phyloP scores from a whole-genome alignment of 768 basidiomycete genomes.

The Pleurotus eryngii region DNA sequence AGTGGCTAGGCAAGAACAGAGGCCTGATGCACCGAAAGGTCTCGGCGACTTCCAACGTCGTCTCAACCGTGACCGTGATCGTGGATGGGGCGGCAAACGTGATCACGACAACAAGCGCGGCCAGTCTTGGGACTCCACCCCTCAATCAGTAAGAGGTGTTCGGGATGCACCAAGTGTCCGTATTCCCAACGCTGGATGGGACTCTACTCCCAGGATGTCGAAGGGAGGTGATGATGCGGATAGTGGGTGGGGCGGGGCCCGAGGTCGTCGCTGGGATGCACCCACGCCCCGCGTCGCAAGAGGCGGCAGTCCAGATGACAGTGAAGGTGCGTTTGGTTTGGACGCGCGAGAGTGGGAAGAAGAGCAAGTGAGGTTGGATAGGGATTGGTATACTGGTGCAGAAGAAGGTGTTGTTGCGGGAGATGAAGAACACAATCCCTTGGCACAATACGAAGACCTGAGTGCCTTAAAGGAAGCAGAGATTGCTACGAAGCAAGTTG shows the following conservation, averaged over 20 bases:
- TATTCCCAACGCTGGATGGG: conserved; percentile 92
- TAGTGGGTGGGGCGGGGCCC: conserved; percentile 58
- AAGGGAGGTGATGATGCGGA: conserved; percentile 56
- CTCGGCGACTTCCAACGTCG: conserved; percentile 91
- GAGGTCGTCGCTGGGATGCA: conserved; percentile 71
- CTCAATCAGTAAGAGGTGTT: conserved; percentile 49
- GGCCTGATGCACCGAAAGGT: conserved; percentile 65
- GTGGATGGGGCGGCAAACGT: conserved; percentile 45
- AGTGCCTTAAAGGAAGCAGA: conserved; percentile 66
- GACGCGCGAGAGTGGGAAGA: conserved; percentile 96
- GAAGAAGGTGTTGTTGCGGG: conserved; percentile 85
- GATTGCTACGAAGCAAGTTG: conserved; percentile 71
- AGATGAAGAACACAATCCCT: conserved; percentile 90
- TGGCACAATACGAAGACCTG: conserved; percentile 91
- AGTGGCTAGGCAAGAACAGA: conserved; percentile 50
- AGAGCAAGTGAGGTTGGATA: conserved; percentile 85
- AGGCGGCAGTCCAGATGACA: conserved; percentile 67
- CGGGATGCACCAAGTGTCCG: conserved; percentile 73
- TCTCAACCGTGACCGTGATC: conserved; percentile 71
- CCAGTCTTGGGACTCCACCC: conserved; percentile 55
- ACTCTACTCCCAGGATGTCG: conserved; percentile 75
- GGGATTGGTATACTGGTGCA: conserved; percentile 95
- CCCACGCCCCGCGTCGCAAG: conserved; percentile 72
- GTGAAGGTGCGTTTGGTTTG: conserved; percentile 58
- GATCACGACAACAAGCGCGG: conserved; percentile 25